phyloP scores from a whole-genome alignment of 495 filamentous ascomycete genomes.

The Penicillium cataractarum region DNA sequence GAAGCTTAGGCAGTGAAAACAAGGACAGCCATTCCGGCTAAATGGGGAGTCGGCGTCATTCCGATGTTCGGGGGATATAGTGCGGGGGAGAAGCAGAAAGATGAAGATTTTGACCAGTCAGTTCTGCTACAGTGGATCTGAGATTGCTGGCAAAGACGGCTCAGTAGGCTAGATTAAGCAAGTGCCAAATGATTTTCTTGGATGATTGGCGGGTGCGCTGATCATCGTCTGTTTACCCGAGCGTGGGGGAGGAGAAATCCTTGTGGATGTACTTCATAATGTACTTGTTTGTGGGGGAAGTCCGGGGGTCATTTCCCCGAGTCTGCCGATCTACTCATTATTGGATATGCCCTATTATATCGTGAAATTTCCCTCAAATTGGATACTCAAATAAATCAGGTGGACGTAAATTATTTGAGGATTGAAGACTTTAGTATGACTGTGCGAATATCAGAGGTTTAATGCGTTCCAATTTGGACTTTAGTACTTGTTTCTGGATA shows the following conservation, averaged over 20 bases:
- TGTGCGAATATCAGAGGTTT: no score
- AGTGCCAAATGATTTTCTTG: background rate
- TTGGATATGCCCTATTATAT: background rate
- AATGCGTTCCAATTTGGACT: no score
- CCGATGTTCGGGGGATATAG: background rate
- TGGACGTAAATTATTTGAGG: background rate
- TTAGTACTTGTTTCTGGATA: no score
- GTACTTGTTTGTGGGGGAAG: background rate
- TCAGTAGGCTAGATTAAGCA: background rate
- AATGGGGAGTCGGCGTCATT: background rate
- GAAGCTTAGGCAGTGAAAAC: background rate
- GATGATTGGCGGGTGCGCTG: background rate
- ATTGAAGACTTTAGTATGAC: no score
- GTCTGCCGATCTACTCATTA: background rate
- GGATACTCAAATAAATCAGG: background rate
- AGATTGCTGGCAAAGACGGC: background rate
- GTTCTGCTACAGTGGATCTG: background rate
- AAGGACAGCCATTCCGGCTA: background rate
- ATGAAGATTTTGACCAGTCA: background rate
- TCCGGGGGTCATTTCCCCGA: background rate
- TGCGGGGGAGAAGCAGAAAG: background rate
- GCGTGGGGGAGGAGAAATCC: conserved; percentile 6
- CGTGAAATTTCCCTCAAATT: no score
- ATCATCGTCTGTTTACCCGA: background rate
- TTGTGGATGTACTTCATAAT: conserved; percentile 32